Evolutionary conservation across 768 basidiomycete species (phyloP).

Genomic region (Leucocoprinus birnbaumii): DNA sequence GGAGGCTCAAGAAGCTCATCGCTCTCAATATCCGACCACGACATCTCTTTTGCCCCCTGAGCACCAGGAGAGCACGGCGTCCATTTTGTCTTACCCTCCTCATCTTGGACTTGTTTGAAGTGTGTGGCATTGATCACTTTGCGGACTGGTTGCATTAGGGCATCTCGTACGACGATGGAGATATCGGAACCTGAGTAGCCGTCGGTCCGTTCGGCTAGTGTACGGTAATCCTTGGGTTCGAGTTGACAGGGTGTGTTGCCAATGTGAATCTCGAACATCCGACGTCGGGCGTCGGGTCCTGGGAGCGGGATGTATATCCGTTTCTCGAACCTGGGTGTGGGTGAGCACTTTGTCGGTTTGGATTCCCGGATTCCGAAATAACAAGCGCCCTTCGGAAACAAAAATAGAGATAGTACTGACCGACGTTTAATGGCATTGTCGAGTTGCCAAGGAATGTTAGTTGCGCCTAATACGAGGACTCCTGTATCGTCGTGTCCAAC

Average conservation of each 20-base stretch:
- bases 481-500: slow-evolving; percentile 98
- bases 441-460: slow-evolving; percentile 98
- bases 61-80: slow-evolving; percentile 98
- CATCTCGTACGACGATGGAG: slow-evolving; percentile 90
- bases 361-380: not conserved
- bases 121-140: slow-evolving; percentile 96
- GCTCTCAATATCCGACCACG: slow-evolving; percentile 84
- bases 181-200: slow-evolving; percentile 97
- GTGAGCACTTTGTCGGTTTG: not conserved
- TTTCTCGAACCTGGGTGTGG: slow-evolving; percentile 77
- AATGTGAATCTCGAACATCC: slow-evolving; percentile 97
- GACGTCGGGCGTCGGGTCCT: slow-evolving; percentile 84
- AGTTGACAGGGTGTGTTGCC: slow-evolving; percentile 91
- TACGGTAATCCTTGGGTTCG: slow-evolving; percentile 70
- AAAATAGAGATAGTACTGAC: slow-evolving; percentile 40
- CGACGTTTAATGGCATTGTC: slow-evolving; percentile 97
- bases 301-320: slow-evolving; percentile 98
- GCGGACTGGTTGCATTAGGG: slow-evolving; percentile 97
- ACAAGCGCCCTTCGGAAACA: not conserved
- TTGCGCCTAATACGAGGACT: slow-evolving; percentile 93
- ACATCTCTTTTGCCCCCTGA: slow-evolving; percentile 77
- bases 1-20: slow-evolving; percentile 91
- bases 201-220: slow-evolving; percentile 83
- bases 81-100: slow-evolving; percentile 52
- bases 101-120: slow-evolving; percentile 61